Base-by-base conservation (phyloP, 2,329 filamentous ascomycete species). In the Cylindrodendrum hubeiense region DNA sequence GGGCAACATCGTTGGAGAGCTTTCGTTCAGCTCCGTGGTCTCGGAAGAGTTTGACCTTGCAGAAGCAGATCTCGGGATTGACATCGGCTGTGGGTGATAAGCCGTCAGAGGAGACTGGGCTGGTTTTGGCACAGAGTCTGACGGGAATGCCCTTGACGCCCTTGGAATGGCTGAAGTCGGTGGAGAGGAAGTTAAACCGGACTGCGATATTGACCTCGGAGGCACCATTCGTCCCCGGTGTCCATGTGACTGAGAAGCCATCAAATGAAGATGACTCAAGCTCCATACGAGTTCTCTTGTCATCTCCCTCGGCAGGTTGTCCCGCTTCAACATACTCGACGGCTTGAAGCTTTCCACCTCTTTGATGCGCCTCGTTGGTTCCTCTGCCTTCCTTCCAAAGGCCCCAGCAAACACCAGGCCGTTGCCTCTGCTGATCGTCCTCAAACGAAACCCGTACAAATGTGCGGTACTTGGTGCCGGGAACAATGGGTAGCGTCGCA, bases 91-190 rank as follows among this genome's bases (percentile, higher is more conserved):
- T 78, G 5, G 82, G 81, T 15, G 83, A 82, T 2, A 85, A 84
- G 9, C 85, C 80, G 26, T 86, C 85, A 17, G 84, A 80, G 0
- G 86, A 81, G 1, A 95, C 65, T 12, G 90, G 80, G 68, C 92
- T 91, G 0, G 96, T 98, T 80, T 98, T 98, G 15, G 95, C 90
- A 79, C 95, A 98, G 0, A 98, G 86, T 60, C 96, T 86, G 5
- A 99, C 95, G 0, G 96, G 95, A 69, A 98, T 98, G 37, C 96
- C 96, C 80, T 98, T 99, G 52, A 99, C 96, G 49, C 96, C 96
- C 77, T 99, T 99, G 10, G 96, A 98, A 77, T 98, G 96, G 79
- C 95, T 98, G 78, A 98, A 99, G 77, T 99, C 96, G 9, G 96
- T 99, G 0, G 96, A 99, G 0, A 99, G 85, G 77, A 99, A 99